Percentiles rank a stretch among this genome's conserved stretches.
Evolutionary conservation across 106 monocot genomes (phyloP).

Genomic region (Acorus gramineus): DNA sequence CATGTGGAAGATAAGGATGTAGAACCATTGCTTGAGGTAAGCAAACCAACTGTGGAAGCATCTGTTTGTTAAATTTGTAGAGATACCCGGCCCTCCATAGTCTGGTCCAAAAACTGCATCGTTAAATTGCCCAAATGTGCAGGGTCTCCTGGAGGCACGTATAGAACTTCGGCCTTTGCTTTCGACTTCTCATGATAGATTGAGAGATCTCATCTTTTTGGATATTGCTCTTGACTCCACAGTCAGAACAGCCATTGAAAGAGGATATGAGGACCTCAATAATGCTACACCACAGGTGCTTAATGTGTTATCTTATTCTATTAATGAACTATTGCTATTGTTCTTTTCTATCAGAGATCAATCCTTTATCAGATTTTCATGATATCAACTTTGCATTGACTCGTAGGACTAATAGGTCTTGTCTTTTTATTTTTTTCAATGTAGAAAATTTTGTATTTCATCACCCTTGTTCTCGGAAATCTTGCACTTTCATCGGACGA

Average conservation of each 20-base stretch:
- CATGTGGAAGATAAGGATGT: slow-evolving; percentile 76
- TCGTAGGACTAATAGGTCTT: neutral
- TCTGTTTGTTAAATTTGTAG: no score
- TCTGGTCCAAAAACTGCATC: no score
- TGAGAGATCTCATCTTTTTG: slow-evolving; percentile 90
- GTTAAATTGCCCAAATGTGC: neutral
- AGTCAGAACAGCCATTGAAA: slow-evolving; percentile 81
- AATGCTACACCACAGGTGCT: slow-evolving; percentile 72
- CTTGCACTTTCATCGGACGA: slow-evolving; percentile 85
- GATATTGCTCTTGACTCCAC: slow-evolving; percentile 95
- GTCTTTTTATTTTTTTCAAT: slow-evolving; percentile 16
- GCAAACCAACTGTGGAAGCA: neutral
- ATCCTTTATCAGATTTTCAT: neutral
- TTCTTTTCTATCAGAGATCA: neutral
- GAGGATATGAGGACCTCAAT: slow-evolving; percentile 79
- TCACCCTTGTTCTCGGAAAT: slow-evolving; percentile 86
- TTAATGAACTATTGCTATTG: neutral
- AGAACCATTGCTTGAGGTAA: slow-evolving; percentile 84
- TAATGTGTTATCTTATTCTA: neutral
- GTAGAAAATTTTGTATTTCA: slow-evolving; percentile 96
- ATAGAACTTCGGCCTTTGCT: slow-evolving; percentile 63
- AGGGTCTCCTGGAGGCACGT: slow-evolving; percentile 88
- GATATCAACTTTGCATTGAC: neutral
- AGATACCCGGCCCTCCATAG: no score
- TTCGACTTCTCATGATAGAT: slow-evolving; percentile 54